phyloP scores from a whole-genome alignment of 306 rosid species.

The Rosa persica region DNA sequence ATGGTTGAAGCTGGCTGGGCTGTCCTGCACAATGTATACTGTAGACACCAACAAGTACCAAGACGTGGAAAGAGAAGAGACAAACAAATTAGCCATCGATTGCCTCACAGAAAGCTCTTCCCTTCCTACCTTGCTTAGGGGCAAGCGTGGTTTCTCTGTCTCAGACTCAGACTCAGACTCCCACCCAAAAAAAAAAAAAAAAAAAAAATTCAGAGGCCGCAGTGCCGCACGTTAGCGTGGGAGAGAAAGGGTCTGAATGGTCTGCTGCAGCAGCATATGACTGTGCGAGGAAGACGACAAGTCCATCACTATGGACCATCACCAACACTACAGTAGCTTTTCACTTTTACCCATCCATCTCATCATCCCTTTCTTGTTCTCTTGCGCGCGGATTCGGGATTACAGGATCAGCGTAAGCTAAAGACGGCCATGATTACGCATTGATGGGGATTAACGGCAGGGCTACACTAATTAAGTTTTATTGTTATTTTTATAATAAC shows the following conservation, averaged over 20 bases:
- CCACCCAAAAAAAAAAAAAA: neutral
- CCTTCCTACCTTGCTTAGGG: constrained; percentile 23
- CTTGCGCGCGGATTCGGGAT: neutral
- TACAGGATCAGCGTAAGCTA: neutral
- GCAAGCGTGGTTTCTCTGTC: constrained; percentile 37
- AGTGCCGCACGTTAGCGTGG: constrained; percentile 6
- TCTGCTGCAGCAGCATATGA: neutral
- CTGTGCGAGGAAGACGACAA: constrained; percentile 31
- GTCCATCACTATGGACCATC: constrained; percentile 33
- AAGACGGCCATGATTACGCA: neutral
- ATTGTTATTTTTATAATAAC: no score
- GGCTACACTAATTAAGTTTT: no score
- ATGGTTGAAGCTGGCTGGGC: neutral
- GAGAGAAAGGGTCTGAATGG: neutral
- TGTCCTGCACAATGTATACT: constrained; percentile 8
- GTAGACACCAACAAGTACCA: constrained; percentile 21
- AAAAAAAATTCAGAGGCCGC: neutral
- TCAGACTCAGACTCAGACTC: neutral
- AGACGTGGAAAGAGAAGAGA: constrained; percentile 43
- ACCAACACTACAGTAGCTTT: constrained; percentile 4
- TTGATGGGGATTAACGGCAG: neutral
- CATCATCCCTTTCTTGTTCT: neutral
- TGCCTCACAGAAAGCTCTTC: constrained; percentile 39
- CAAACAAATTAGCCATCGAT: constrained; percentile 44
- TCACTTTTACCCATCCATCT: constrained; percentile 29